Percentiles rank a stretch among this genome's conserved stretches.
phyloP scores from a whole-genome alignment of 805 yeast genomes.

The Spathaspora gorwiae region DNA sequence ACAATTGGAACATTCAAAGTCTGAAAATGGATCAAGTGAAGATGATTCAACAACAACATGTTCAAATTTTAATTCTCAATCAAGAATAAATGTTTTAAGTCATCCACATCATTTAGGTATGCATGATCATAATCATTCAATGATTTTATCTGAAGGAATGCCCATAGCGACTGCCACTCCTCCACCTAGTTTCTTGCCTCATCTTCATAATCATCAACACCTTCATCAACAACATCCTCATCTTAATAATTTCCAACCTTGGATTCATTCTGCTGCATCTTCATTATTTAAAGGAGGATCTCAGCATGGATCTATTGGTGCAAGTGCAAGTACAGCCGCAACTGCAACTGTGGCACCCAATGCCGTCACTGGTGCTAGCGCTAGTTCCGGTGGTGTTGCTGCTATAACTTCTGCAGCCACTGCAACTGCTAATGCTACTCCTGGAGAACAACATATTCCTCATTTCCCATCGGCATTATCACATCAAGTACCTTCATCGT shows the following conservation, averaged over 20 bases:
- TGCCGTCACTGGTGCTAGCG: no score
- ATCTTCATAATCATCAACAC: background rate
- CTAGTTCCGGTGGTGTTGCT: no score
- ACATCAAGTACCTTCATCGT: constrained; percentile 7
- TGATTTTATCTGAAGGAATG: constrained; percentile 29
- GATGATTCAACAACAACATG: constrained; percentile 15
- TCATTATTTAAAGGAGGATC: background rate
- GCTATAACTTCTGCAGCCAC: background rate
- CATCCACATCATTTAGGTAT: background rate
- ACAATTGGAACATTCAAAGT: constrained; percentile 21
- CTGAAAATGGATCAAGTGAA: constrained; percentile 23
- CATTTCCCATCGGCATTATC: constrained; percentile 18
- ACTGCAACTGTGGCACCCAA: background rate
- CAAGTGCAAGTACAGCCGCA: background rate
- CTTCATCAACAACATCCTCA: background rate
- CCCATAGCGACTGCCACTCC: constrained; percentile 11
- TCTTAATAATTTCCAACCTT: background rate
- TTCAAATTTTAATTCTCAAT: constrained; percentile 15
- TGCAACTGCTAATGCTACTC: background rate
- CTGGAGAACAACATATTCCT: constrained; percentile 5
- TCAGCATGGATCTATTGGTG: background rate
- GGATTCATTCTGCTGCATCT: background rate
- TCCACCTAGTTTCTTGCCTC: constrained; percentile 1
- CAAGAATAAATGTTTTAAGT: background rate
- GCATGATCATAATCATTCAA: constrained; percentile 16